Conservation (phyloP, 768 basidiomycete species). For the Dendrothele bispora region DNA sequence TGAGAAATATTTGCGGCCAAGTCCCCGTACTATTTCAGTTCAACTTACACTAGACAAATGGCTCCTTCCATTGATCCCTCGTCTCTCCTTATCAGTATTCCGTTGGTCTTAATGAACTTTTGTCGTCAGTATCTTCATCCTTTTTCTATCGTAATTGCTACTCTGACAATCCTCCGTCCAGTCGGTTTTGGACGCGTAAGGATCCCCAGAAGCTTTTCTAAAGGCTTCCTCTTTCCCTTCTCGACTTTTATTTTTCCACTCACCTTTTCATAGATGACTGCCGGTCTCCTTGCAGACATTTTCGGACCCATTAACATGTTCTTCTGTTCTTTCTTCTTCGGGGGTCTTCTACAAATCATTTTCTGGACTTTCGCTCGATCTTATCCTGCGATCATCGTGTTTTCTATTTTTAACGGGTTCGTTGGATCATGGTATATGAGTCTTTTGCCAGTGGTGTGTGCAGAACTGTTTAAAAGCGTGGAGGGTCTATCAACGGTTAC, state of each 20-base stretch:
- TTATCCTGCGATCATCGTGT: constrained; percentile 29
- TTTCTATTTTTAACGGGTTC: constrained; percentile 31
- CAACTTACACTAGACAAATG: constrained; percentile 17
- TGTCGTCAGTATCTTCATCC: constrained; percentile 12
- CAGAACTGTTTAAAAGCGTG: constrained; percentile 23
- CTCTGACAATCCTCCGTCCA: neutral
- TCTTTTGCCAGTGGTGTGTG: constrained; percentile 30
- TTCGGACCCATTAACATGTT: constrained; percentile 40
- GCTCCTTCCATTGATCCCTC: constrained; percentile 15
- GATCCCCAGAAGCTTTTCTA: neutral
- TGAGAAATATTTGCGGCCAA: neutral
- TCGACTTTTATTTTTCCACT: neutral
- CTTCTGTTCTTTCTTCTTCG: constrained; percentile 31
- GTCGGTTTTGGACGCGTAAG: constrained; percentile 23
- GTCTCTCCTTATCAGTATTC: constrained; percentile 19
- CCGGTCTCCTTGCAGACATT: constrained; percentile 36
- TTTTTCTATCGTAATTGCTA: neutral
- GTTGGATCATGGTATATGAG: constrained; percentile 35
- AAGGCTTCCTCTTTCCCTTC: neutral
- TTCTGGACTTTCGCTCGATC: constrained; percentile 36
- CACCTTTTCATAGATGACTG: constrained; percentile 20
- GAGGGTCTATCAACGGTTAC: constrained; percentile 23
- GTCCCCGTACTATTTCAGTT: constrained; percentile 22
- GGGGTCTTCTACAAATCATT: constrained; percentile 34
- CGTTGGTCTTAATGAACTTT: constrained; percentile 22